Conservation (phyloP, 768 basidiomycete genomes). For the Postia placenta region DNA sequence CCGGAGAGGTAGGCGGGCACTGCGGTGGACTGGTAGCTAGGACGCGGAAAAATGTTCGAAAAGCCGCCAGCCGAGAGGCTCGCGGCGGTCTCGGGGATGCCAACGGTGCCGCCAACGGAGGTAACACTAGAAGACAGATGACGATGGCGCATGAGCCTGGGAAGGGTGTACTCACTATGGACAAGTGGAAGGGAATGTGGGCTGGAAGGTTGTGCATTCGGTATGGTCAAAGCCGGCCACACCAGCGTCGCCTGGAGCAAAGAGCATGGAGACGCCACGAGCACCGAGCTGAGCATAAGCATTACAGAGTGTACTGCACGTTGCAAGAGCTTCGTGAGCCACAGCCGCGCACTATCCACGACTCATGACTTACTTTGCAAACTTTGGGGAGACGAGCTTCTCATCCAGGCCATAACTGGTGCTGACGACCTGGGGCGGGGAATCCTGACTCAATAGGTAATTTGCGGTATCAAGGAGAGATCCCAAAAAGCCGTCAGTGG, state of each 20-base stretch:
- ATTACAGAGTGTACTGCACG: constrained; percentile 28
- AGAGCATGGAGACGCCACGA: constrained; percentile 28
- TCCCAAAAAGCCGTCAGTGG: constrained; percentile 17
- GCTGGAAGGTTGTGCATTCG: constrained; percentile 36
- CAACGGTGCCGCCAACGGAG: constrained; percentile 28
- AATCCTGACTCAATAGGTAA: constrained; percentile 36
- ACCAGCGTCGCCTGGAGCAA: constrained; percentile 31
- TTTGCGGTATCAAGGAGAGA: constrained; percentile 44
- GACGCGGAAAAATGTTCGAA: constrained; percentile 33
- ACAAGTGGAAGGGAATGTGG: constrained; percentile 30
- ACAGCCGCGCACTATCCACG: constrained; percentile 36
- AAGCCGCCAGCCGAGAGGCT: constrained; percentile 34
- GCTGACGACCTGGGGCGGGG: constrained; percentile 50
- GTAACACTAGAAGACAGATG: constrained; percentile 16
- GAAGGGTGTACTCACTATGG: constrained; percentile 20
- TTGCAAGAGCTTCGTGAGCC: constrained; percentile 43
- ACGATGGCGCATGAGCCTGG: not conserved
- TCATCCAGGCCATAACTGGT: constrained; percentile 73
- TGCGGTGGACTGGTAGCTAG: constrained; percentile 27
- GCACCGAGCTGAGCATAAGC: constrained; percentile 28
- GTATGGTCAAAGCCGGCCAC: constrained; percentile 21
- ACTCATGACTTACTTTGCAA: constrained; percentile 35
- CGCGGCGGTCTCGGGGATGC: constrained; percentile 23
- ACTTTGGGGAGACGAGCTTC: constrained; percentile 53
- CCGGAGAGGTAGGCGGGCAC: constrained; percentile 23